Evolutionary conservation across 495 filamentous ascomycete genomes (phyloP).

Genomic region (Penicillium atrosanguineum): DNA sequence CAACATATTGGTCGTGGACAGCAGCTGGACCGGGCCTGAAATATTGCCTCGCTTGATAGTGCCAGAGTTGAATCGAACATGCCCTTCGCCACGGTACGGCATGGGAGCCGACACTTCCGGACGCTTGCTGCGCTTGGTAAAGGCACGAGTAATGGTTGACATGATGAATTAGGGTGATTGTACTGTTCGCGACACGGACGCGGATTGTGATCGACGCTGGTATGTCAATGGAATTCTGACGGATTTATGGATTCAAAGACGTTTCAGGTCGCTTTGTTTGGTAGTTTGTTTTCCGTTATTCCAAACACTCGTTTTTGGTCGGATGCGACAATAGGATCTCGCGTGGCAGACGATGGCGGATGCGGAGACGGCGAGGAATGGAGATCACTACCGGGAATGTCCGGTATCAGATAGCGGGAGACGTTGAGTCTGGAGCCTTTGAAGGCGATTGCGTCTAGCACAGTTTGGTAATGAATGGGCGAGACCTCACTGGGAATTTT

Average conservation of each 20-base stretch:
- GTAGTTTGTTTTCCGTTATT: background rate
- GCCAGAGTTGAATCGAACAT: constrained; percentile 45
- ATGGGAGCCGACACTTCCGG: constrained; percentile 47
- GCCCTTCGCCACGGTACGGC: constrained; percentile 46
- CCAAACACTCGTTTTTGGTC: constrained; percentile 2
- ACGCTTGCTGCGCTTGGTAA: constrained; percentile 59
- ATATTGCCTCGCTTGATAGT: constrained; percentile 64
- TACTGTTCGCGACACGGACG: constrained; percentile 1
- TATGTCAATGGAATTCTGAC: background rate
- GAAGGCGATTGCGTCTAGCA: constrained; percentile 17
- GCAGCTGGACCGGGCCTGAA: constrained; percentile 78
- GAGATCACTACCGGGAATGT: constrained; percentile 33
- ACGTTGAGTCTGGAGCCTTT: background rate
- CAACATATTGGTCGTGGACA: constrained; percentile 95
- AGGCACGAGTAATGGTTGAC: constrained; percentile 60
- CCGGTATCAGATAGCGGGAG: constrained; percentile 27
- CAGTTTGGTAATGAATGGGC: constrained; percentile 25
- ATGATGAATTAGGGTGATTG: constrained; percentile 25
- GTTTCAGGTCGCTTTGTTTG: background rate
- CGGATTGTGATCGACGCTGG: constrained; percentile 4
- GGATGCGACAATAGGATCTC: constrained; percentile 13
- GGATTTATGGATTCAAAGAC: background rate
- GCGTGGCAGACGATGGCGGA: constrained; percentile 36
- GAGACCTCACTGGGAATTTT: constrained; percentile 16
- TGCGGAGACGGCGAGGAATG: constrained; percentile 28